These are phyloP conservation scores for Linnemannia hyalina DNA, from an alignment of 192 early-diverging fungal species.

Conservation along the genomic window DNA sequence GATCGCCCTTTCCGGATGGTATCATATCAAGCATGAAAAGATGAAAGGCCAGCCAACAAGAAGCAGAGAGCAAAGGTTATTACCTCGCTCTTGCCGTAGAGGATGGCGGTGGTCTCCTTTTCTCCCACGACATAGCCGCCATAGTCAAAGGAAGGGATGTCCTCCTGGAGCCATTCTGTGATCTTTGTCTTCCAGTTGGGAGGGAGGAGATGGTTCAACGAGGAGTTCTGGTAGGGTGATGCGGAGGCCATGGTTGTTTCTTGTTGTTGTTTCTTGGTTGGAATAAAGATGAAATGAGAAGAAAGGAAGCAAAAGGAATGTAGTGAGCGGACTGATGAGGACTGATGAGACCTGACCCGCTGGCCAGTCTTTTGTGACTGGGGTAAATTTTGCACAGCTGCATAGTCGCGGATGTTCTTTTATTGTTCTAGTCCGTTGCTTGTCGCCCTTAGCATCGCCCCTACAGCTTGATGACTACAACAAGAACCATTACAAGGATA, in stretches of 20 bases:
- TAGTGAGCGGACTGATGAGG: neutral
- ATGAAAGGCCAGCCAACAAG: neutral
- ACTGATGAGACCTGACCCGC: neutral
- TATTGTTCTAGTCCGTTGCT: neutral
- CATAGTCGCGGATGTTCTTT: neutral
- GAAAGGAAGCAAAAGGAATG: neutral
- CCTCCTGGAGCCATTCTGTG: conserved; percentile 90
- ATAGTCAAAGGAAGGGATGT: conserved; percentile 98
- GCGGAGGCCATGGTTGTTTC: conserved; percentile 38
- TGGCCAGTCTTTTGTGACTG: neutral
- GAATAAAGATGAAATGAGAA: conserved; percentile 1
- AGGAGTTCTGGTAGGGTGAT: conserved; percentile 50
- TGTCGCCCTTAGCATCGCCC: neutral
- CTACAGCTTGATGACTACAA: conserved; percentile 43
- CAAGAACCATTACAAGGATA: conserved; percentile 58
- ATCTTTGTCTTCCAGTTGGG: conserved; percentile 80
- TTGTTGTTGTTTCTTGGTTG: neutral
- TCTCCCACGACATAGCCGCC: conserved; percentile 98
- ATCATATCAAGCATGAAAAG: neutral
- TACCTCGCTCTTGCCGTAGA: conserved; percentile 86
- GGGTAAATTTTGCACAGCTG: neutral
- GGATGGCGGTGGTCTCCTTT: conserved; percentile 80
- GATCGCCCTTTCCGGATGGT: neutral
- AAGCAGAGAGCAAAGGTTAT: neutral
- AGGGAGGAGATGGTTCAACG: conserved; percentile 76